Percentiles rank a stretch among this genome's conserved stretches.
Evolutionary conservation across 768 basidiomycete species (phyloP).

Genomic region (Russula sp.): DNA sequence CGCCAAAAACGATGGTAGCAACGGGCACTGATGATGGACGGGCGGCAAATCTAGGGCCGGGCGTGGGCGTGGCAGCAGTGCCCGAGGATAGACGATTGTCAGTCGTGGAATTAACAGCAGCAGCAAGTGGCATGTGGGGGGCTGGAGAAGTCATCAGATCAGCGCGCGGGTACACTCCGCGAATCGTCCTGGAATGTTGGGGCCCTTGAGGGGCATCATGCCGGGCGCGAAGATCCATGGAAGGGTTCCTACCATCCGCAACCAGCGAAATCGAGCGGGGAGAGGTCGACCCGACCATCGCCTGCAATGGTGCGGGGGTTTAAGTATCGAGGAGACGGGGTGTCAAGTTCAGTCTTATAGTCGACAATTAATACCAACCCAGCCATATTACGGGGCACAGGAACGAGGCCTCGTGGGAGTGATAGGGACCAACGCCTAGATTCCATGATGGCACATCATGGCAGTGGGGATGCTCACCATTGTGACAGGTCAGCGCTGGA

Average conservation of each 20-base stretch:
- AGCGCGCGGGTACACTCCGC: not conserved
- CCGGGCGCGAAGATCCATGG: not conserved
- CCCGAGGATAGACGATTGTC: not conserved
- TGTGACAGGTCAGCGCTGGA: not conserved
- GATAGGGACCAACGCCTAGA: not conserved
- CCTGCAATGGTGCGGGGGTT: conserved; percentile 16
- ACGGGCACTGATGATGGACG: not conserved
- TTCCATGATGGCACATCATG: not conserved
- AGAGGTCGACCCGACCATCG: conserved; percentile 3
- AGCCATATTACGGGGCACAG: not conserved
- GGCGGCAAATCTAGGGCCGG: not conserved
- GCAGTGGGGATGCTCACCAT: not conserved
- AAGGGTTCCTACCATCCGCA: not conserved
- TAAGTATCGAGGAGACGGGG: not conserved
- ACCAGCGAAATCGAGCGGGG: not conserved
- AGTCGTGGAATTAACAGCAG: not conserved
- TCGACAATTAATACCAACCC: not conserved
- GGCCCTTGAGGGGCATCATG: not conserved
- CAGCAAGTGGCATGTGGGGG: not conserved
- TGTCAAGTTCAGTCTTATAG: not conserved
- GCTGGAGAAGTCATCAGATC: not conserved
- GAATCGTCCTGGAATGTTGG: not conserved
- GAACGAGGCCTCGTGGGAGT: not conserved
- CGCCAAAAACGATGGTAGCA: not conserved
- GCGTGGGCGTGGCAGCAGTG: not conserved